Evolutionary conservation across 768 basidiomycete species (phyloP), one percentile per base, ranked within the genome.

Genomic region (Pisolithus orientalis): DNA sequence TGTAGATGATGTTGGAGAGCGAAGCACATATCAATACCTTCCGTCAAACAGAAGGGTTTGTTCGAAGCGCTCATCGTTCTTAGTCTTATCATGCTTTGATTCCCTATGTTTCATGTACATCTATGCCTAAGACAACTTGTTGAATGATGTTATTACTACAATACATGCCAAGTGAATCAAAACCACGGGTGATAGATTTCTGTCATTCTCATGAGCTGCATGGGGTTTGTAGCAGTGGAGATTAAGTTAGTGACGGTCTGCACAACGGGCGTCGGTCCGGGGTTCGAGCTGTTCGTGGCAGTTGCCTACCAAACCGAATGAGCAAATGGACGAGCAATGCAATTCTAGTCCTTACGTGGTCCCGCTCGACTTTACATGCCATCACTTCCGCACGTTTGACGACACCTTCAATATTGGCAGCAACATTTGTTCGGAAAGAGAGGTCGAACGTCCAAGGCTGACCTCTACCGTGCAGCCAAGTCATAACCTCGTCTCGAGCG

Each of bases 151-250:
- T 47, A 39, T 47, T 47, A 52, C 39, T 31, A 39, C 27, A 40
- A 55, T 38, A 53, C 13, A 29, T 49, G 42, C 21, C 28, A 39
- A 44, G 32, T 25, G n/a, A 47, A 64, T 67, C 68, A 92, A 68
- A 90, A 91, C 90, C 92, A 95, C 5, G 93, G 87, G 58, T 86
- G 79, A 62, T 85, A 94, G 27, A 82, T 74, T 64, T 95, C 92
- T 29, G 83, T 80, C 86, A 92, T 90, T 65, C 86, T 87, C 53
- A 85, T 83, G 7, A 98, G 77, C 54, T 87, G 84, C 27, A 87
- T 71, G 1, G 93, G 91, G 62, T 94, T 90, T 4, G 92, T 91
- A 14, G 95, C 92, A 37, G 79, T 80, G 0, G 87, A 86, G 53
- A 98, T 85, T 17, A 96, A 75, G 61, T 83, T 87, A 28, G 84